These are phyloP conservation scores for Zhuliangozyma parablackwelliae DNA, from an alignment of 1,139 yeast genomes.

Conservation along the genomic window DNA sequence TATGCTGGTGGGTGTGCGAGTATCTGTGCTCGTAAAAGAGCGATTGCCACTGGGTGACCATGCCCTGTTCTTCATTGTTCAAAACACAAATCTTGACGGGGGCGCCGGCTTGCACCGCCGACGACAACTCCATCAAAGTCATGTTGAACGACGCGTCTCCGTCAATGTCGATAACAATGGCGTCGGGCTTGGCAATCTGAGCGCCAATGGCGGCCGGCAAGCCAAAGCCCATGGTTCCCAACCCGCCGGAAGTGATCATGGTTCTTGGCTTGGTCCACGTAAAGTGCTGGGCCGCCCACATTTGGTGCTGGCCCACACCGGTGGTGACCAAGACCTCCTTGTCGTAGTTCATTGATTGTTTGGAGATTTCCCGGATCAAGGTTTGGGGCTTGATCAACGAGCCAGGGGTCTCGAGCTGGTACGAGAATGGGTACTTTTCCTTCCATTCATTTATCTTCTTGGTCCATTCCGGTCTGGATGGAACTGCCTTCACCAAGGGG, in stretches of 20 bases:
- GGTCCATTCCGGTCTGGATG: conserved; percentile 76
- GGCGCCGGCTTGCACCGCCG: conserved; percentile 90
- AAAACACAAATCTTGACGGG: conserved; percentile 86
- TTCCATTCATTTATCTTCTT: conserved; percentile 75
- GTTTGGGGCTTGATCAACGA: conserved; percentile 92
- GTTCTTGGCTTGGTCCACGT: conserved; percentile 89
- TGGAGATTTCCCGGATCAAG: conserved; percentile 71
- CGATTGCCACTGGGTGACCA: conserved; percentile 99
- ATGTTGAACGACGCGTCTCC: conserved; percentile 98
- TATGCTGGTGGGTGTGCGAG: conserved; percentile 91
- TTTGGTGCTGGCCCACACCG: conserved; percentile 99
- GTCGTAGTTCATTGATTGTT: conserved; percentile 61
- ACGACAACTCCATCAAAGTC: conserved; percentile 89
- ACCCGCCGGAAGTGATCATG: conserved; percentile 95
- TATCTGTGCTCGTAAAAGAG: conserved; percentile 94
- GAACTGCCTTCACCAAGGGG: conserved; percentile 61
- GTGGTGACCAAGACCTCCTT: conserved; percentile 86
- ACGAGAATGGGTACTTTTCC: conserved; percentile 77
- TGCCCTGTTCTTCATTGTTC: conserved; percentile 98
- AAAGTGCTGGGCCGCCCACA: conserved; percentile 99
- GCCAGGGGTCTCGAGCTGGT: conserved; percentile 71
- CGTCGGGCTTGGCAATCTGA: conserved; percentile 92
- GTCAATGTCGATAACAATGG: conserved; percentile 91
- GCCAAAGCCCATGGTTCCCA: conserved; percentile 98
- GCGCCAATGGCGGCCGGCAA: conserved; percentile 98